phyloP scores from a whole-genome alignment of 257 asterid genomes.

The Lavandula angustifolia region DNA sequence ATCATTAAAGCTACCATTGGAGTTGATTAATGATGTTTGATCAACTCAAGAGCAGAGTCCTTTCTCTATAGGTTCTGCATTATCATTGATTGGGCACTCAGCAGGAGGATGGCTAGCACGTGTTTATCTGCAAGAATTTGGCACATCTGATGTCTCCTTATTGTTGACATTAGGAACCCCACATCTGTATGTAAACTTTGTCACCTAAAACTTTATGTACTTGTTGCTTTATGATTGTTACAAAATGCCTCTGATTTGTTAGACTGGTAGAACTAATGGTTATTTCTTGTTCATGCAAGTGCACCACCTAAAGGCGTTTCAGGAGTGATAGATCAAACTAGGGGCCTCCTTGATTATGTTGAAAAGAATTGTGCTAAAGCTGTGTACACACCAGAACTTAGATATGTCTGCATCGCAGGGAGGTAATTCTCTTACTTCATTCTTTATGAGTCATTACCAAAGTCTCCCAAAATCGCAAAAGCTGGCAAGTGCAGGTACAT shows the following conservation, averaged over 20 bases:
- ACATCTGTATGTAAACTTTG: slow-evolving; percentile 59
- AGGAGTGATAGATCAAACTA: slow-evolving; percentile 90
- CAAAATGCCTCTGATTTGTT: slow-evolving; percentile 12
- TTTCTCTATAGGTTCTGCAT: slow-evolving; percentile 59
- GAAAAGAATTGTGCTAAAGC: slow-evolving; percentile 80
- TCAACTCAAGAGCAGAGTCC: slow-evolving; percentile 39
- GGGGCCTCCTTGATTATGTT: slow-evolving; percentile 89
- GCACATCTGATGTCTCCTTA: slow-evolving; percentile 61
- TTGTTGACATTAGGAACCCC: slow-evolving; percentile 92
- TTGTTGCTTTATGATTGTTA: neutral
- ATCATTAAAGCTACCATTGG: too few species aligned
- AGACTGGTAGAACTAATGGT: neutral
- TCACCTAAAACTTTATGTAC: neutral
- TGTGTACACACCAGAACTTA: slow-evolving; percentile 72
- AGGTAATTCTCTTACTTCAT: slow-evolving; percentile 46
- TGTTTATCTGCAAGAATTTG: slow-evolving; percentile 80
- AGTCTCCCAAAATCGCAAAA: neutral
- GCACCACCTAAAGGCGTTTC: slow-evolving; percentile 88
- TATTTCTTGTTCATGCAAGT: slow-evolving; percentile 40
- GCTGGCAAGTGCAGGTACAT: slow-evolving; percentile 57
- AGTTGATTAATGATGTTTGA: neutral
- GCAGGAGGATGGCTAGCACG: slow-evolving; percentile 99
- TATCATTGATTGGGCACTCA: slow-evolving; percentile 90
- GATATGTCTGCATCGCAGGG: slow-evolving; percentile 92
- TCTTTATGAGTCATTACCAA: neutral